Percentiles rank a stretch among this genome's conserved stretches.
Conservation (phyloP, 805 yeast species). For the Cyberlindnera lachancei region DNA sequence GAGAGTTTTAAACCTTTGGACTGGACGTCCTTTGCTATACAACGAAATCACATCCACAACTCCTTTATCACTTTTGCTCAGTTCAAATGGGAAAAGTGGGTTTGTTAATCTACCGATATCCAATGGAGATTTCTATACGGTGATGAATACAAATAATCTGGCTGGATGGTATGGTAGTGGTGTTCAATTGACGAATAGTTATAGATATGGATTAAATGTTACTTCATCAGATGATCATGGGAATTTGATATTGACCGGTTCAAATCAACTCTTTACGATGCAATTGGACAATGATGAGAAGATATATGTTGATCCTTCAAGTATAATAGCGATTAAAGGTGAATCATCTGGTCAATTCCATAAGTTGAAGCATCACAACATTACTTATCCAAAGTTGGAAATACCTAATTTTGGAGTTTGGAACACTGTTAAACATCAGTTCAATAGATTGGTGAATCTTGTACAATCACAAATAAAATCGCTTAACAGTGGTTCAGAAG, state of each 20-base stretch:
- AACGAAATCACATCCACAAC: constrained; percentile 12
- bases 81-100: constrained; percentile 5
- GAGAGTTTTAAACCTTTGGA: constrained; percentile 7
- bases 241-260: constrained; percentile 24
- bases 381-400: too few relatives aligned
- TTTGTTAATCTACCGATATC: constrained; percentile 12
- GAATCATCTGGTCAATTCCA: neutral
- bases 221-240: too few relatives aligned
- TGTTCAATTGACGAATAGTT: constrained; percentile 6
- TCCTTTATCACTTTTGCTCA: constrained; percentile 12
- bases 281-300: constrained; percentile 18
- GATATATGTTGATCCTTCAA: constrained; percentile 15
- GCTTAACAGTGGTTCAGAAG: too few relatives aligned
- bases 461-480: too few relatives aligned
- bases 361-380: constrained; percentile 7
- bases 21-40: constrained; percentile 9
- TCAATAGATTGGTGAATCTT: too few relatives aligned
- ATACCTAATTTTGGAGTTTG: constrained; percentile 8
- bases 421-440: too few relatives aligned
- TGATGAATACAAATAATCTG: constrained; percentile 8
- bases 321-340: constrained; percentile 13
- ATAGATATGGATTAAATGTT: too few relatives aligned
- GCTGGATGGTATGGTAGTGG: constrained; percentile 18
- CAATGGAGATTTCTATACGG: constrained; percentile 9
- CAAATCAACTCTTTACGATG: constrained; percentile 24